phyloP scores from a whole-genome alignment of 2,329 filamentous ascomycete genomes.

The Sclerotinia nivalis region DNA sequence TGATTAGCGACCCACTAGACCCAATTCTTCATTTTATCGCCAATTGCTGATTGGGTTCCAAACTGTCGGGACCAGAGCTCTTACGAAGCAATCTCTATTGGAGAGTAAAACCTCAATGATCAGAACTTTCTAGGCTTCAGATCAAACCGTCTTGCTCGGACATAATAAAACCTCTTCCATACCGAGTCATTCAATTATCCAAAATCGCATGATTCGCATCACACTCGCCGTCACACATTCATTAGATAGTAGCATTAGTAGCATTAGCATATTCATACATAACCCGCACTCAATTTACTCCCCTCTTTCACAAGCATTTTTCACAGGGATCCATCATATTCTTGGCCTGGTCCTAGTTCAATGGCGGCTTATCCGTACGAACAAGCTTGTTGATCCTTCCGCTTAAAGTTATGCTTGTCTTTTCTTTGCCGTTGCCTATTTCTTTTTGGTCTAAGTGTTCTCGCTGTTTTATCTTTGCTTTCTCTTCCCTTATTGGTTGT shows the following conservation, averaged over 20 bases:
- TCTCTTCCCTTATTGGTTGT: not conserved
- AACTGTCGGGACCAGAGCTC: conserved; percentile 4
- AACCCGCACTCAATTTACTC: not conserved
- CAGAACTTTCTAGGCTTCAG: not conserved
- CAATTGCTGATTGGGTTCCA: conserved; percentile 13
- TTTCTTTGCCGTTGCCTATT: not conserved
- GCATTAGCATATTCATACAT: not conserved
- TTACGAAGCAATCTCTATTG: not conserved
- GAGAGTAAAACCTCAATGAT: not conserved
- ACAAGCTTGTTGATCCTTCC: not conserved
- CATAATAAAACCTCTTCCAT: not conserved
- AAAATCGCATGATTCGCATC: not conserved
- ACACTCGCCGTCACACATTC: not conserved
- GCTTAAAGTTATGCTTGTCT: not conserved
- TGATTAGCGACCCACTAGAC: not conserved
- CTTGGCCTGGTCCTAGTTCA: not conserved
- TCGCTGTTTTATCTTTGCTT: not conserved
- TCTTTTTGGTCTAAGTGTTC: not conserved
- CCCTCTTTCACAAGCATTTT: not conserved
- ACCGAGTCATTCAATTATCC: not conserved
- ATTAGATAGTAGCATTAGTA: not conserved
- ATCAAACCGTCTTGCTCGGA: not conserved
- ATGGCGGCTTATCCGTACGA: not conserved
- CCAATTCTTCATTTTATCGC: not conserved
- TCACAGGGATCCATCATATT: not conserved